These are phyloP conservation scores for Microsporum canis DNA, from an alignment of 2,329 filamentous ascomycete genomes.

Conservation along the genomic window DNA sequence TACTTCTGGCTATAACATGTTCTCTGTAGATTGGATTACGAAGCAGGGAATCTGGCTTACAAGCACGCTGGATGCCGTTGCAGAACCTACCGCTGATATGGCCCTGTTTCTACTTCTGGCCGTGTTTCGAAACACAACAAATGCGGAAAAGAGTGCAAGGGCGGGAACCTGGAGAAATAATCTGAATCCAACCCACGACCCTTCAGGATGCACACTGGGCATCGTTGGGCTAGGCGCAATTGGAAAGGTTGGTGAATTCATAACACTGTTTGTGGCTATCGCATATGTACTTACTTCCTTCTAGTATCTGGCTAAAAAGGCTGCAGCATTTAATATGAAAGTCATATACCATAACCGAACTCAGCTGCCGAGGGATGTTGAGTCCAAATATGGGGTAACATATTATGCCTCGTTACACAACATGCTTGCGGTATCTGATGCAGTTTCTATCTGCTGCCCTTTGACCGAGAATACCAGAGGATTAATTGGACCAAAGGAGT, in stretches of 20 bases:
- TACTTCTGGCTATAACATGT: slow-evolving; percentile 40
- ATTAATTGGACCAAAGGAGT: slow-evolving; percentile 32
- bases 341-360: slow-evolving; percentile 37
- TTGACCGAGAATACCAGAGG: slow-evolving; percentile 31
- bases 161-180: slow-evolving; percentile 30
- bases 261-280: neutral
- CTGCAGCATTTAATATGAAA: slow-evolving; percentile 34
- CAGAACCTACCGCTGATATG: slow-evolving; percentile 44
- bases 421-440: slow-evolving; percentile 32
- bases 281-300: neutral
- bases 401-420: slow-evolving; percentile 30
- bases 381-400: slow-evolving; percentile 26
- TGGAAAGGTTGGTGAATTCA: slow-evolving; percentile 26
- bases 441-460: slow-evolving; percentile 40
- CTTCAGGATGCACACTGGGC: slow-evolving; percentile 35
- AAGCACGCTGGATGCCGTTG: slow-evolving; percentile 43
- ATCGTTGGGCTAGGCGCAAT: slow-evolving; percentile 42
- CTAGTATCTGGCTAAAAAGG: slow-evolving; percentile 31
- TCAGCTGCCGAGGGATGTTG: slow-evolving; percentile 25
- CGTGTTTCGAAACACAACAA: slow-evolving; percentile 37
- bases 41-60: slow-evolving; percentile 41
- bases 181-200: slow-evolving; percentile 32
- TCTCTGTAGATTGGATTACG: slow-evolving; percentile 36
- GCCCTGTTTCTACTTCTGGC: slow-evolving; percentile 39
- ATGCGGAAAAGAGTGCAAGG: slow-evolving; percentile 29